Conservation (phyloP, 2,329 filamentous ascomycete genomes). For the Ascocoryne sarcoides region DNA sequence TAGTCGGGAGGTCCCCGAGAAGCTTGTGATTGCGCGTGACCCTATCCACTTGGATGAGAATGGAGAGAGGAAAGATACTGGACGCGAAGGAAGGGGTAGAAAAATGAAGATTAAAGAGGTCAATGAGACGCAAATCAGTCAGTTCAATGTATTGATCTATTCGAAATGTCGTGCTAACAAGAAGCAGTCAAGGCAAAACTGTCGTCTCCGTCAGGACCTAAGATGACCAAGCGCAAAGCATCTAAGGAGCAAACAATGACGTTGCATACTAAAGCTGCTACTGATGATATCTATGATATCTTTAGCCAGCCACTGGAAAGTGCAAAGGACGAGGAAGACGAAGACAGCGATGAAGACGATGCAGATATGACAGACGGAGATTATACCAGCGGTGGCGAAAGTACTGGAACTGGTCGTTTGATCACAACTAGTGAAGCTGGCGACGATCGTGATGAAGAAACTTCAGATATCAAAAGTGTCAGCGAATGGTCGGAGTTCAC, state of each 20-base stretch:
- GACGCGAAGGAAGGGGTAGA: slow-evolving; percentile 43
- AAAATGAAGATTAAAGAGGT: slow-evolving; percentile 78
- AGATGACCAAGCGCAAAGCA: slow-evolving; percentile 64
- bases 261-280: slow-evolving; percentile 86
- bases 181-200: slow-evolving; percentile 78
- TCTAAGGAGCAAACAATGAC: slow-evolving; percentile 91
- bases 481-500: slow-evolving; percentile 90
- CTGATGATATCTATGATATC: slow-evolving; percentile 94
- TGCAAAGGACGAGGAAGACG: slow-evolving; percentile 29
- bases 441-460: slow-evolving; percentile 55
- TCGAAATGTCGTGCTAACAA: slow-evolving; percentile 22
- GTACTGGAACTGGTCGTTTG: slow-evolving; percentile 67
- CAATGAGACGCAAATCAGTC: slow-evolving; percentile 89
- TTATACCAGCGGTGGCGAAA: slow-evolving; percentile 81
- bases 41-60: slow-evolving; percentile 49
- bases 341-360: slow-evolving; percentile 53
- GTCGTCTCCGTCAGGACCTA: slow-evolving; percentile 79
- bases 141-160: slow-evolving; percentile 29
- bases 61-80: slow-evolving; percentile 39
- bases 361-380: slow-evolving; percentile 55
- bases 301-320: slow-evolving; percentile 74
- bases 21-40: slow-evolving; percentile 27
- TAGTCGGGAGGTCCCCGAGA: slow-evolving; percentile 27
- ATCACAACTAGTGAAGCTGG: slow-evolving; percentile 58
- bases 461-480: slow-evolving; percentile 51